Conservation (phyloP, 306 rosid species). For the Luffa aegyptiaca region DNA sequence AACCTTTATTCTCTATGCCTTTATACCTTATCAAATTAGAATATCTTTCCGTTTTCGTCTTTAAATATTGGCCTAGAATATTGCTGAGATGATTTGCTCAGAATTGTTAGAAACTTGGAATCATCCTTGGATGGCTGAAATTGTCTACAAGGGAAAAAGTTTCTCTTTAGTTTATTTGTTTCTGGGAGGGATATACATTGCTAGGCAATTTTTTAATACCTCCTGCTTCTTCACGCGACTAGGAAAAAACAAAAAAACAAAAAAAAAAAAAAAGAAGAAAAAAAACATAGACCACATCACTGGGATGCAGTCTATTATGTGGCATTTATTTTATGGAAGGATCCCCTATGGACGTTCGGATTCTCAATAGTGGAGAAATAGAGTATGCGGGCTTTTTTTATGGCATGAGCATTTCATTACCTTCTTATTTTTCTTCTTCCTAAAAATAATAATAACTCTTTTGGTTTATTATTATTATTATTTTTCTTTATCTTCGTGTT, state of each 20-base stretch:
- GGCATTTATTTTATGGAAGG: not conserved
- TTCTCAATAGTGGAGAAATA: not conserved
- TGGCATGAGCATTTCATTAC: not conserved
- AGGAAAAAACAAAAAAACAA: not conserved
- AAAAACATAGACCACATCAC: not conserved
- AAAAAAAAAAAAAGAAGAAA: no score
- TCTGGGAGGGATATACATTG: not conserved
- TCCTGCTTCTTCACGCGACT: not conserved
- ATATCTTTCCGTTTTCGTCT: not conserved
- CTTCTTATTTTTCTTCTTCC: not conserved
- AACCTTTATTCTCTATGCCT: slow-evolving; percentile 9
- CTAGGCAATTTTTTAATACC: not conserved
- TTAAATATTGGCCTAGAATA: not conserved
- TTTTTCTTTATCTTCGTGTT: no score
- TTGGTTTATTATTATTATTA: no score
- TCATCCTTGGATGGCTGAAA: not conserved
- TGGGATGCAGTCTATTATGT: not conserved
- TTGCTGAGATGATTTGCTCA: not conserved
- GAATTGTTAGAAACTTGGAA: not conserved
- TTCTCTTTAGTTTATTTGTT: not conserved
- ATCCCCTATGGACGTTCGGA: not conserved
- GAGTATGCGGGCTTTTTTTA: not conserved
- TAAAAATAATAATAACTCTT: no score
- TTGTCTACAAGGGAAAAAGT: not conserved
- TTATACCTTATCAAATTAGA: slow-evolving; percentile 12